Evolutionary conservation across 805 yeast genomes (phyloP).

Genomic region (Schizosaccharomyces lindneri): DNA sequence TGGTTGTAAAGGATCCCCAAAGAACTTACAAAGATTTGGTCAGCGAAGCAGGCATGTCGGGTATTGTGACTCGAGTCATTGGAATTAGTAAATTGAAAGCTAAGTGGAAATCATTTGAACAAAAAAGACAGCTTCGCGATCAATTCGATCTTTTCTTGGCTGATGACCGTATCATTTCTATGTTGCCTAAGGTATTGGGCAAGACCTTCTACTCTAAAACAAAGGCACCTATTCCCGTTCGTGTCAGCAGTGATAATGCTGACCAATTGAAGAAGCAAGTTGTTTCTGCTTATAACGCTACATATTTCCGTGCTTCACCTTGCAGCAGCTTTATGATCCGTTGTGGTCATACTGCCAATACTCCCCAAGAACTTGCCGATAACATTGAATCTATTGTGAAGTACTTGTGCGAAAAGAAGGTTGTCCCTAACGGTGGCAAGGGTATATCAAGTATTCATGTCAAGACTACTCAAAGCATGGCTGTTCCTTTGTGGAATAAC

Average conservation of each 20-base stretch:
- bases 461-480: slow-evolving; percentile 53
- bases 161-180: slow-evolving; percentile 58
- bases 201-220: slow-evolving; percentile 41
- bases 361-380: slow-evolving; percentile 26
- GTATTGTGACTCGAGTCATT: slow-evolving; percentile 24
- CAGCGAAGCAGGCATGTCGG: slow-evolving; percentile 9
- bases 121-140: slow-evolving; percentile 45
- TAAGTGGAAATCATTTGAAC: slow-evolving; percentile 68
- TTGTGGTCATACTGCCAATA: slow-evolving; percentile 30
- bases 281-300: slow-evolving; percentile 28
- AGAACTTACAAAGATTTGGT: slow-evolving; percentile 17
- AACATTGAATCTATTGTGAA: slow-evolving; percentile 33
- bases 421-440: slow-evolving; percentile 12
- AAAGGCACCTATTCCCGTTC: slow-evolving; percentile 46
- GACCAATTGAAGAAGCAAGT: slow-evolving; percentile 34
- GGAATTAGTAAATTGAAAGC: slow-evolving; percentile 57
- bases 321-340: slow-evolving; percentile 42
- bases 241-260: slow-evolving; percentile 22
- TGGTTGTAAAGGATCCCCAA: slow-evolving; percentile 46
- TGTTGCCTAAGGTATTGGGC: slow-evolving; percentile 66
- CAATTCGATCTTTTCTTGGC: slow-evolving; percentile 57
- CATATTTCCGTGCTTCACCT: slow-evolving; percentile 44
- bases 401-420: slow-evolving; percentile 9
- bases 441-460: slow-evolving; percentile 23
- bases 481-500: slow-evolving; percentile 58